These are phyloP conservation scores for Monosporascus sp. DNA, from an alignment of 2,329 filamentous ascomycete genomes.

Conservation along the genomic window DNA sequence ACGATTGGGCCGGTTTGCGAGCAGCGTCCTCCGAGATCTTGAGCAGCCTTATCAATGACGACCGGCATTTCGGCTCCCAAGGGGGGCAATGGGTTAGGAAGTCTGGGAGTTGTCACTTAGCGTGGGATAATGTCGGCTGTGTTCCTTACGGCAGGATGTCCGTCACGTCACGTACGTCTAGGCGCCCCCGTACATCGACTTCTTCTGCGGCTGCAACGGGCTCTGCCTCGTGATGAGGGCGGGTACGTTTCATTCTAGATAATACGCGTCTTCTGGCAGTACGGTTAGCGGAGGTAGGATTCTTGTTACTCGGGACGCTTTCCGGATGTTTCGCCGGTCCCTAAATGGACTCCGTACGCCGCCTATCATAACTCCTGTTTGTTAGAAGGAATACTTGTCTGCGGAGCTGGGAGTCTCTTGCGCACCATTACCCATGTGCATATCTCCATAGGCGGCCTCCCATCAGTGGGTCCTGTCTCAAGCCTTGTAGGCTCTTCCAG, in stretches of 20 bases:
- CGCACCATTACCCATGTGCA: conserved; percentile 3
- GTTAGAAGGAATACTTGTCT: neutral
- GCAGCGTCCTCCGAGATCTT: conserved; percentile 2
- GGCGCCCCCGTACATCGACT: conserved; percentile 1
- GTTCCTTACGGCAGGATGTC: conserved; percentile 7
- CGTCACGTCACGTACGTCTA: conserved; percentile 3
- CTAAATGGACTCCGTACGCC: neutral
- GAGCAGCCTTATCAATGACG: conserved; percentile 3
- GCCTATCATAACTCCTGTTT: conserved; percentile 6
- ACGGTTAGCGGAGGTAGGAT: too few relatives aligned
- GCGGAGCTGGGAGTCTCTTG: too few relatives aligned
- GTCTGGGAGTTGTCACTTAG: conserved; percentile 8
- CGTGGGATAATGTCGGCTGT: conserved; percentile 2
- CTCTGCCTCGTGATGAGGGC: conserved; percentile 4
- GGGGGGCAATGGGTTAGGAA: conserved; percentile 6
- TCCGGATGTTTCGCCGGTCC: conserved; percentile 3
- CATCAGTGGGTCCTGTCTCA: conserved; percentile 7
- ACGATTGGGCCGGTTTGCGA: conserved; percentile 1
- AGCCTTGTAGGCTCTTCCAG: conserved; percentile 1
- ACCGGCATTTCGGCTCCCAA: neutral
- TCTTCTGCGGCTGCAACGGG: neutral
- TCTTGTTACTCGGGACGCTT: conserved; percentile 3
- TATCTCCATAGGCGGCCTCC: conserved; percentile 5
- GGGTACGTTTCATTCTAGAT: conserved; percentile 1
- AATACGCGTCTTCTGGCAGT: too few relatives aligned